Evolutionary conservation across 2,329 filamentous ascomycete genomes (phyloP).

Genomic region (Stenocarpella maydis): DNA sequence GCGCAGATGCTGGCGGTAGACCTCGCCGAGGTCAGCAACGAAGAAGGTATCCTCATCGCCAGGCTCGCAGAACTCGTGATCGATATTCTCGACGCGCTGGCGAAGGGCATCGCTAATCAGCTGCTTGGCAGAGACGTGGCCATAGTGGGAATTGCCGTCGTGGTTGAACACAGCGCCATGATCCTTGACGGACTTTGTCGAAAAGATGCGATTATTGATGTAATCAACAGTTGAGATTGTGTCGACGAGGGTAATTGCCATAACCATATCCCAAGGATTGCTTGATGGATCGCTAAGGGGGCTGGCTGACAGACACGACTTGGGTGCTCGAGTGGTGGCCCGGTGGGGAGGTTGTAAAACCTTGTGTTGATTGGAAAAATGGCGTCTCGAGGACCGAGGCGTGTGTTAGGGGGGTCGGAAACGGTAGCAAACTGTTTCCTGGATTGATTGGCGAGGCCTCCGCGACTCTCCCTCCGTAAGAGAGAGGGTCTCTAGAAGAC

Average conservation of each 20-base stretch:
- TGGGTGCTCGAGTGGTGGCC: not conserved
- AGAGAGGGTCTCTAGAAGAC: constrained; percentile 98
- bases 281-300: constrained; percentile 40
- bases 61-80: constrained; percentile 86
- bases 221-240: constrained; percentile 60
- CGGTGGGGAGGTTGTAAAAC: not conserved
- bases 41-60: constrained; percentile 99
- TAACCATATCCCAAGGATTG: constrained; percentile 66
- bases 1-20: constrained; percentile 97
- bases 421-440: constrained; percentile 90
- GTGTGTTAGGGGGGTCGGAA: constrained; percentile 94
- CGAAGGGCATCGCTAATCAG: constrained; percentile 89
- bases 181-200: constrained; percentile 50
- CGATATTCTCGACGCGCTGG: constrained; percentile 82
- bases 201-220: constrained; percentile 57
- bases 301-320: constrained; percentile 36
- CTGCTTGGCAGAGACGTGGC: constrained; percentile 69
- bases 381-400: constrained; percentile 40
- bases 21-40: constrained; percentile 95
- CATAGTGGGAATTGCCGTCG: constrained; percentile 51
- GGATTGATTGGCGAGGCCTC: constrained; percentile 92
- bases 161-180: constrained; percentile 43
- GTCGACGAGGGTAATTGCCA: constrained; percentile 69
- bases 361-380: constrained; percentile 21
- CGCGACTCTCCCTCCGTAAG: constrained; percentile 99